Percentiles rank a stretch among this genome's conserved stretches.
Conservation (phyloP, 2,329 filamentous ascomycete species). For the Penicillium sp. region DNA sequence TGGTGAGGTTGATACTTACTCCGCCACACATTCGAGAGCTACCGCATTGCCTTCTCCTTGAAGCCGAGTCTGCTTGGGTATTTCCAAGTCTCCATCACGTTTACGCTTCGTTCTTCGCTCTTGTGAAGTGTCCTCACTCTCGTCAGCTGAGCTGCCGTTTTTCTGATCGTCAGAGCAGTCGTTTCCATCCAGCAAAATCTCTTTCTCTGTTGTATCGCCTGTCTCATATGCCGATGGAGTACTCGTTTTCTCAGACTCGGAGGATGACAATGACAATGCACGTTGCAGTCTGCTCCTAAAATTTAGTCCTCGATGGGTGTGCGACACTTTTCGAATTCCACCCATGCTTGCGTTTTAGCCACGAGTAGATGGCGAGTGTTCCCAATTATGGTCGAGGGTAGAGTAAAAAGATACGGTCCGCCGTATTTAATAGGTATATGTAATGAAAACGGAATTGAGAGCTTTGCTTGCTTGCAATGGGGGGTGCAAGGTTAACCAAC, state of each 20-base stretch:
- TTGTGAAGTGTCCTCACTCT: not conserved
- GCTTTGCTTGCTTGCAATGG: too few relatives aligned
- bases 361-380: not conserved
- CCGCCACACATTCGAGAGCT: not conserved
- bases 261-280: constrained; percentile 1
- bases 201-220: not conserved
- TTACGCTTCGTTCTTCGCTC: not conserved
- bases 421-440: too few relatives aligned
- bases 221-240: not conserved
- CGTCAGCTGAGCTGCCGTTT: not conserved
- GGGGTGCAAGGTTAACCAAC: too few relatives aligned
- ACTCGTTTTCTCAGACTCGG: not conserved
- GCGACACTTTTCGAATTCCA: not conserved
- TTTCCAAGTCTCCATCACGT: not conserved
- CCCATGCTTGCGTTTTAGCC: not conserved
- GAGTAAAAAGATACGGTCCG: not conserved
- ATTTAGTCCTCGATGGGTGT: not conserved
- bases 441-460: too few relatives aligned
- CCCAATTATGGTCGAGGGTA: not conserved
- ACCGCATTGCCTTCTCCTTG: not conserved
- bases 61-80: not conserved
- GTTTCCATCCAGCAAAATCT: not conserved
- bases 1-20: not conserved
- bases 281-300: not conserved
- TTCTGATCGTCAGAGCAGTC: not conserved